Conservation (phyloP, 164 flowering plant species). For the Taxillus chinensis region DNA sequence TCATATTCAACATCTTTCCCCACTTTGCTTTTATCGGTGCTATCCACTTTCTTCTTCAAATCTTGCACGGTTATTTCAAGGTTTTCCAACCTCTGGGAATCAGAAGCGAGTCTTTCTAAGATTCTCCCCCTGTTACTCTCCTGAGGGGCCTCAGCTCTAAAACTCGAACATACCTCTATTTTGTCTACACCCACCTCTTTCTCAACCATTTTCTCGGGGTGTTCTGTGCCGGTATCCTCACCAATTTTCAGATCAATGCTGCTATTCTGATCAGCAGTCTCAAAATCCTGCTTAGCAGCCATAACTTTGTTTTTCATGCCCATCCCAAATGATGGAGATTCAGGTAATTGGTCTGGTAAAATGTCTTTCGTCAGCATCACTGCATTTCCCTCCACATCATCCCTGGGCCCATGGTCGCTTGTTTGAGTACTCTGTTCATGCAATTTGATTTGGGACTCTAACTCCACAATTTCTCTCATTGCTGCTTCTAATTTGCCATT, state of each 20-base stretch:
- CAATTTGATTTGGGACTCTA: slow-evolving; percentile 19
- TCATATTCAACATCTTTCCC: slow-evolving; percentile 45
- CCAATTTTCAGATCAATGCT: too few relatives aligned
- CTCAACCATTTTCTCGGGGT: slow-evolving; percentile 32
- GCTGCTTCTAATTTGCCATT: slow-evolving; percentile 23
- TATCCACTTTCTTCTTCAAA: slow-evolving; percentile 57
- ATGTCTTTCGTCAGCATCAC: slow-evolving; percentile 52
- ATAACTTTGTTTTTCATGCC: slow-evolving; percentile 22
- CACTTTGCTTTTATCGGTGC: slow-evolving; percentile 33
- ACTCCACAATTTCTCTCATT: slow-evolving; percentile 22
- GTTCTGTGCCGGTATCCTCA: slow-evolving; percentile 19
- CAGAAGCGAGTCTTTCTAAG: slow-evolving; percentile 66
- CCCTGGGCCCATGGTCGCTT: background rate
- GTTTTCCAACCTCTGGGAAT: slow-evolving; percentile 58
- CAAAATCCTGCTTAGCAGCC: slow-evolving; percentile 25
- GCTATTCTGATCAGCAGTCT: slow-evolving; percentile 5
- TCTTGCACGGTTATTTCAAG: slow-evolving; percentile 68
- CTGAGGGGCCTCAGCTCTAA: slow-evolving; percentile 15
- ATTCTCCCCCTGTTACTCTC: slow-evolving; percentile 51
- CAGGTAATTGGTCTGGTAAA: slow-evolving; percentile 51
- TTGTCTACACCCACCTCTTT: slow-evolving; percentile 72
- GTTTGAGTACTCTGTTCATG: slow-evolving; percentile 9
- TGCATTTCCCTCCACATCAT: slow-evolving; percentile 17
- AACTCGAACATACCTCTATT: slow-evolving; percentile 41
- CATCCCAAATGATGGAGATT: slow-evolving; percentile 35